These are phyloP conservation scores for Podaxis pistillaris DNA, from an alignment of 768 basidiomycete species.

Conservation along the genomic window DNA sequence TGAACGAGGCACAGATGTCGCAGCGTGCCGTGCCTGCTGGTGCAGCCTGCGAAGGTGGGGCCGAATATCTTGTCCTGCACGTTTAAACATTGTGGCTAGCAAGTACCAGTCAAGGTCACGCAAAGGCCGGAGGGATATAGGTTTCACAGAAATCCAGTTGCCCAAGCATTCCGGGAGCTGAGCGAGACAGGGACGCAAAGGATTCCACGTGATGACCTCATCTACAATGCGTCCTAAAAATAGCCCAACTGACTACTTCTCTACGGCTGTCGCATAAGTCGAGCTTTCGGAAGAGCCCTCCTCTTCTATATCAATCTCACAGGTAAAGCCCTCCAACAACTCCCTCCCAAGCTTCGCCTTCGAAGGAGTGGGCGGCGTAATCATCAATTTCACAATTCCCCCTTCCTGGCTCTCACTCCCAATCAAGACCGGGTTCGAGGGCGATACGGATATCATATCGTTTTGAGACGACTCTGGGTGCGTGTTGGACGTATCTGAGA, in stretches of 20 bases:
- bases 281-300: background rate
- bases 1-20: constrained; percentile 17
- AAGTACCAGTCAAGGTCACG: background rate
- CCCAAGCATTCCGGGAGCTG: background rate
- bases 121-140: background rate
- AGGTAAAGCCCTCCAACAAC: background rate
- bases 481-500: background rate
- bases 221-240: constrained; percentile 1
- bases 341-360: constrained; percentile 6
- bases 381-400: constrained; percentile 14
- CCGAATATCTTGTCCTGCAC: constrained; percentile 22
- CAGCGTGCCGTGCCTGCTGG: constrained; percentile 23
- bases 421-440: constrained; percentile 12
- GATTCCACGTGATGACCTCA: constrained; percentile 9
- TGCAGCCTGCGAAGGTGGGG: constrained; percentile 26
- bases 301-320: constrained; percentile 1
- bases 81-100: constrained; percentile 27
- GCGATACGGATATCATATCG: constrained; percentile 14
- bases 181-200: background rate
- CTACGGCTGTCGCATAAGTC: background rate
- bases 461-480: constrained; percentile 1
- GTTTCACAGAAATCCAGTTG: background rate
- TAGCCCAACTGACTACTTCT: background rate
- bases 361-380: constrained; percentile 21
- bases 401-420: constrained; percentile 10